Conservation (phyloP, 225 moss, liverwort and hornwort species). For the Physcomitrium patens region DNA sequence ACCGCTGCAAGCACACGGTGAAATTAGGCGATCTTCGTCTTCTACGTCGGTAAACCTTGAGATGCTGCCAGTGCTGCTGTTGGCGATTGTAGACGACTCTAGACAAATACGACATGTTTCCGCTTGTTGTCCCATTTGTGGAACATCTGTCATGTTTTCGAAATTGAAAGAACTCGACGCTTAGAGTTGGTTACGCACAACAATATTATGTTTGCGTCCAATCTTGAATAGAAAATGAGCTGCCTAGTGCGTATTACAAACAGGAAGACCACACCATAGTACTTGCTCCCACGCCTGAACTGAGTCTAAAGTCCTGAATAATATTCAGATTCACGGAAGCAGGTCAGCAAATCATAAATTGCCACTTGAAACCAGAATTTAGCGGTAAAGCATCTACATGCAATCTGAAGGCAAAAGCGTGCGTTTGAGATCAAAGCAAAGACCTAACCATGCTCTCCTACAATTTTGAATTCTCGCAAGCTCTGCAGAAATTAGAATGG, state of each 20-base stretch:
- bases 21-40: conserved; percentile 60
- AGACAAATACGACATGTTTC: conserved; percentile 73
- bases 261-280: conserved; percentile 10
- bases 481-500: conserved; percentile 1
- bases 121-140: conserved; percentile 40
- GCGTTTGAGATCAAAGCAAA: conserved; percentile 9
- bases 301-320: conserved; percentile 8
- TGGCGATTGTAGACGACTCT: conserved; percentile 56
- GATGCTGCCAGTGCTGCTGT: conserved; percentile 37
- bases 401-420: neutral
- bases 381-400: neutral
- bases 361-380: neutral
- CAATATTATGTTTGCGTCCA: conserved; percentile 22
- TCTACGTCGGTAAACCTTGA: conserved; percentile 44
- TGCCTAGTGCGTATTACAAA: conserved; percentile 29
- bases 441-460: neutral
- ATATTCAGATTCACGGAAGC: conserved; percentile 11
- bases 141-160: conserved; percentile 40
- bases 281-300: conserved; percentile 14
- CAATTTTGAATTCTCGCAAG: neutral
- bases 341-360: neutral
- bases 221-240: conserved; percentile 16
- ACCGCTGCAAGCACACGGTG: conserved; percentile 71
- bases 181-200: conserved; percentile 15
- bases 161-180: conserved; percentile 15